Evolutionary conservation across 2,329 filamentous ascomycete species (phyloP), one percentile per base, ranked within the genome.

Genomic region (Thermomyces lanuginosus): DNA sequence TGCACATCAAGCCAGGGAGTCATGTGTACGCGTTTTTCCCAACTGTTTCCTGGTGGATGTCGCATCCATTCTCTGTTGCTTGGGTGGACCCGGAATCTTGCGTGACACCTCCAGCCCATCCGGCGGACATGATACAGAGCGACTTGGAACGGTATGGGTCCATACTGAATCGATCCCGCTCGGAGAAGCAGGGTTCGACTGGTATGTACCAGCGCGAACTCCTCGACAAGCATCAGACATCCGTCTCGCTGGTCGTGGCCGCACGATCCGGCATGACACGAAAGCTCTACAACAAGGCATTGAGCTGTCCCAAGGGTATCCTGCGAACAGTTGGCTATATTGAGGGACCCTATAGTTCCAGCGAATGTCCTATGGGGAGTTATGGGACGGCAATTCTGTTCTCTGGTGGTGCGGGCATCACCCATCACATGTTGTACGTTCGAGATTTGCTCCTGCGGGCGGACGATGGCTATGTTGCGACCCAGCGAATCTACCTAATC

Each of bases 321-420:
- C 56, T 73, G 37, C 52, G 55, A 8, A 61, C 65, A 4, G 57
- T 53, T 28, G 71, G 70, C 24, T 63, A 63, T 41, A 61, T 75
- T 37, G 71, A 76, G 48, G 71, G 71, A 0, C 70, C 71, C 0
- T 76, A 76, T 43, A 65, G 63, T 23, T 68, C 68, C 6, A 63
- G 68, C 43, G 63, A 71, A 28, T 57, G 55, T 21, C 58, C 59
- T 25, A 56, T 72, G 26, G 53, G 59, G 24, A 70, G 64, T 27
- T 76, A 74, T 49, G 72, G 71, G 40, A 75, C 71, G 0, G 60
- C 67, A n/a, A 48, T 76, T 13, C 63, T 76, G 30, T 75, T 76
- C 50, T 71, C 70, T 4, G 71, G 66, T 24, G 71, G 71, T 28
- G 69, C 72, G 15, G 71, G 71, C 28, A 75, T 76, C 32, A 76